A percentile compares a stretch with the other conserved stretches of the same genome.
phyloP scores from a whole-genome alignment of 2,329 filamentous ascomycete species.

The Pseudogymnoascus sp. region DNA sequence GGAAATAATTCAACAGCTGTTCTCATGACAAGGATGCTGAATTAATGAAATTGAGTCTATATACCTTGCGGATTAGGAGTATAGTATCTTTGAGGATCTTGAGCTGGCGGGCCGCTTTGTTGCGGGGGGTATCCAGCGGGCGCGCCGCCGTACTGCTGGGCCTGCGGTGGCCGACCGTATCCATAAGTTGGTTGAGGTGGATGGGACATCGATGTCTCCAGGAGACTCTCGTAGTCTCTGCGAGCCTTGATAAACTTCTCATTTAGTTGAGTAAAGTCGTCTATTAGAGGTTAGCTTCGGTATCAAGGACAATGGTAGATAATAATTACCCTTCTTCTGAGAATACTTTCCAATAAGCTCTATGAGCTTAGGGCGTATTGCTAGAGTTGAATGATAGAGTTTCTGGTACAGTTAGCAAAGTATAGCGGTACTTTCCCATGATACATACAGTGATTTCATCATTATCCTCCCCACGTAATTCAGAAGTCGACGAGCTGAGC shows the following conservation, averaged over 20 bases:
- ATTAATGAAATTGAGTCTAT: constrained; percentile 8
- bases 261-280: constrained; percentile 96
- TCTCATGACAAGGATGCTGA: not conserved
- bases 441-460: constrained; percentile 80
- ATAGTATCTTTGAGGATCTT: constrained; percentile 64
- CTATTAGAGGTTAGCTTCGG: constrained; percentile 39
- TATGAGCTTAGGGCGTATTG: constrained; percentile 92
- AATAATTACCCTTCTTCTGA: constrained; percentile 79
- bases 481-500: constrained; percentile 77
- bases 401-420: constrained; percentile 42
- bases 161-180: constrained; percentile 32
- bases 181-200: constrained; percentile 76
- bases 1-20: constrained; percentile 12
- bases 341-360: constrained; percentile 98
- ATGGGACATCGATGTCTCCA: constrained; percentile 95
- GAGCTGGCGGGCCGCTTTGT: constrained; percentile 34
- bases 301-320: not conserved
- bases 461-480: constrained; percentile 79
- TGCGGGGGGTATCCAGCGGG: constrained; percentile 29
- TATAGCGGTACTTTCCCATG: not conserved
- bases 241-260: constrained; percentile 99
- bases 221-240: constrained; percentile 89
- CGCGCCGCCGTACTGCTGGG: constrained; percentile 16
- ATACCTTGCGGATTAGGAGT: constrained; percentile 46
- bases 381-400: constrained; percentile 85